These are phyloP conservation scores for Ceratocystis alfenasii DNA, from an alignment of 2,329 filamentous ascomycete genomes.

Conservation along the genomic window DNA sequence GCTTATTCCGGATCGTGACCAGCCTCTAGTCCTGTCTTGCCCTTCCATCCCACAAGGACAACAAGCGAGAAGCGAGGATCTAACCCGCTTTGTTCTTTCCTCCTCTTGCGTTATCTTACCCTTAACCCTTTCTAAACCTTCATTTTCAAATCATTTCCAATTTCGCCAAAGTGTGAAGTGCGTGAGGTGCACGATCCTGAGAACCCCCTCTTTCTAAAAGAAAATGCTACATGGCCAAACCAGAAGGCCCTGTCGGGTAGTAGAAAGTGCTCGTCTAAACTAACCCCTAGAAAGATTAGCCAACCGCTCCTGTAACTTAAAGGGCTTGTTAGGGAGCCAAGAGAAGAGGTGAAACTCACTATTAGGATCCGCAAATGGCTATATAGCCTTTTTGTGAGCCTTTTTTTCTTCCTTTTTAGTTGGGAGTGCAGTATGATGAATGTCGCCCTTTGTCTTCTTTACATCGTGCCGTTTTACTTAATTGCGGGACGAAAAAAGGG, in stretches of 20 bases:
- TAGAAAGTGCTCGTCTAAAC: neutral
- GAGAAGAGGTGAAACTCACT: neutral
- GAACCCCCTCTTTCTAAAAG: too few species aligned
- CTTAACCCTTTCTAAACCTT: neutral
- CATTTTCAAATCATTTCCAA: conserved; percentile 1
- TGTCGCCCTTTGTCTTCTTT: neutral
- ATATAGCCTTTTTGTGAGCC: too few species aligned
- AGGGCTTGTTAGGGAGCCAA: neutral
- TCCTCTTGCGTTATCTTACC: neutral
- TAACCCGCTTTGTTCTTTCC: neutral
- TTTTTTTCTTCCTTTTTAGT: too few species aligned
- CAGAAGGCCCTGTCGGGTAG: too few species aligned
- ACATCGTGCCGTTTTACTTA: too few species aligned
- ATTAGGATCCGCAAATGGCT: neutral
- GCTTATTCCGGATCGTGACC: neutral
- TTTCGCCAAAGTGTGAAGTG: conserved; percentile 13
- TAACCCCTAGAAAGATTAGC: neutral
- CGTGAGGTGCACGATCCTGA: neutral
- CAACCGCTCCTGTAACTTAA: too few species aligned
- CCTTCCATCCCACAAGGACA: neutral
- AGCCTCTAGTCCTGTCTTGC: too few species aligned
- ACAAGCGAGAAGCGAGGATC: neutral
- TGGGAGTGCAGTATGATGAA: too few species aligned
- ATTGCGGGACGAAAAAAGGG: neutral
- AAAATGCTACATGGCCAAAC: neutral